These are phyloP conservation scores for Hyaloscypha hepaticicola DNA, from an alignment of 495 filamentous ascomycete genomes.

Conservation along the genomic window DNA sequence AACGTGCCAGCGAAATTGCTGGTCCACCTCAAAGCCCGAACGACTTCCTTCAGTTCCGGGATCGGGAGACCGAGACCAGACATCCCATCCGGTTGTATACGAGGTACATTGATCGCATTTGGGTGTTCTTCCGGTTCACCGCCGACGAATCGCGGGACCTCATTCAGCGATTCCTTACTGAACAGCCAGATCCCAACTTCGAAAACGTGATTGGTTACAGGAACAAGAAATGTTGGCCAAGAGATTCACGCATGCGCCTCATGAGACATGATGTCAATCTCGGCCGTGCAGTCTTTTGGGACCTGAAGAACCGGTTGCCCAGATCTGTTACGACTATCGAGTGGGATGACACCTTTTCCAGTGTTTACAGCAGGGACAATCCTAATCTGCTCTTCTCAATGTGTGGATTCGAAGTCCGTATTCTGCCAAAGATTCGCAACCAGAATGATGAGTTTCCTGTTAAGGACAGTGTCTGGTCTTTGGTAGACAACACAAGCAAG, in stretches of 20 bases:
- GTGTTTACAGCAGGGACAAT: constrained; percentile 98
- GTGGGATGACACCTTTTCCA: constrained; percentile 99
- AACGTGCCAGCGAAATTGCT: constrained; percentile 95
- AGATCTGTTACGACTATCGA: constrained; percentile 95
- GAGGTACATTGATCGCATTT: constrained; percentile 96
- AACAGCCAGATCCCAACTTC: constrained; percentile 98
- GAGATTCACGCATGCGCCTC: constrained; percentile 94
- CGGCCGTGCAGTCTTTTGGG: constrained; percentile 98
- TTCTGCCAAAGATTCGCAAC: constrained; percentile 94
- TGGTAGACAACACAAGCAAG: constrained; percentile 94
- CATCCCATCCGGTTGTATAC: constrained; percentile 97
- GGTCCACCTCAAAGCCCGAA: constrained; percentile 96
- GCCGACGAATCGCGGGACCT: constrained; percentile 94
- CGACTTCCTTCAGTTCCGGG: constrained; percentile 96
- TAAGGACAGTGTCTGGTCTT: constrained; percentile 97
- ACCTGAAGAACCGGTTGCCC: constrained; percentile 94
- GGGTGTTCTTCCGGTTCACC: constrained; percentile 93
- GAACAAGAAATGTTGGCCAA: constrained; percentile 99
- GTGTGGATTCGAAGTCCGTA: constrained; percentile 97
- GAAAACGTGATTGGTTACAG: constrained; percentile 99
- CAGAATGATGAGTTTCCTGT: constrained; percentile 94
- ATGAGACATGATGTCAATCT: constrained; percentile 99
- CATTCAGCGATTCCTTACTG: constrained; percentile 96
- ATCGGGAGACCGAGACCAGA: constrained; percentile 83
- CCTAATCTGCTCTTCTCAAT: constrained; percentile 97